Base-by-base conservation (phyloP, 2,329 filamentous ascomycete species). In the Penicillium crustosum region DNA sequence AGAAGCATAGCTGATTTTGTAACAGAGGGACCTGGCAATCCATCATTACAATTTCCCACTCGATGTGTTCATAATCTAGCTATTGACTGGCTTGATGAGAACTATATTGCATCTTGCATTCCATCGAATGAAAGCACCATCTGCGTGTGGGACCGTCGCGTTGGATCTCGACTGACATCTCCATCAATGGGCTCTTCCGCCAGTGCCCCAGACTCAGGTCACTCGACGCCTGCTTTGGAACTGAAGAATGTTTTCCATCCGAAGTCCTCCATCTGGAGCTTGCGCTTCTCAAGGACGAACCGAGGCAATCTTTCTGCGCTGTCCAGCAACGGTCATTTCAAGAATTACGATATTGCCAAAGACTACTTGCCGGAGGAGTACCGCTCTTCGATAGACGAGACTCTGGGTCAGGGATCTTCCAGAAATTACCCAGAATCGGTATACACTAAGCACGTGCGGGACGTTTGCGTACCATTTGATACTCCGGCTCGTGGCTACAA, bases 61-160 rank as follows among this genome's bases (percentile, higher is more conserved):
- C 78, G 81, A 17, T 84, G 85, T 64, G 85, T 88, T 9, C 82
- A 87, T 68, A 87, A 87, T 61, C 75, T 88, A 56, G 82, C 85
- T 7, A 84, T 88, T 59, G 83, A 88, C 70, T 83, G 83, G 60
- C 71, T 84, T 49, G 85, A 88, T 66, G 83, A 87, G 66, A 86
- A 88, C 56, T 87, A 86, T 66, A 85, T 88, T 63, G 80, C 85
- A 5, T 86, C 85, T 15, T 84, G 83, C 47, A 69, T 70, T 47
- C 79, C 83, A 2, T 75, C 79, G 0, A 82, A 80, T 47, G 84
- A 87, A 60, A 80, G 83, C 19, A 80, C 80, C 2, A 81, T 88
- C 41, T 85, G 81, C 57, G 78, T 88, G 6, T 88, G 86, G 86
- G 86, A 88, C 66, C 80, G 82, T 54, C 81, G 86, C 52, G 75